phyloP scores from a whole-genome alignment of 805 yeast species.

The Lipomyces yamadae region DNA sequence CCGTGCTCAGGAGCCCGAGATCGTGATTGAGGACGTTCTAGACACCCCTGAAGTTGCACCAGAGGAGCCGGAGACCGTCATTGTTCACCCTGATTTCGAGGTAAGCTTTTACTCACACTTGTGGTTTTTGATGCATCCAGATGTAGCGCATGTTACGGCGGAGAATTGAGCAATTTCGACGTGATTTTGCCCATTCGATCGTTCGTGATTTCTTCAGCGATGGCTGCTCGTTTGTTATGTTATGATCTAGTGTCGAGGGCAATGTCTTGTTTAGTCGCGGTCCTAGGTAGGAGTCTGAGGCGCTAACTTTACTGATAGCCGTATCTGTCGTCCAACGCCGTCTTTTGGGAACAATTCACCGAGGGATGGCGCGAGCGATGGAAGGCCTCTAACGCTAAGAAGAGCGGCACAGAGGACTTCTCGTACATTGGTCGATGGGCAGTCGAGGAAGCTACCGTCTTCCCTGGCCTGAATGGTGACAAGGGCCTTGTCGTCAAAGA shows the following conservation, averaged over 20 bases:
- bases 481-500: constrained; percentile 76
- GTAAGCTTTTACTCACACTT: constrained; percentile 4
- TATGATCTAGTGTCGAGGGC: not conserved
- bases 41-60: constrained; percentile 8
- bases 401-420: constrained; percentile 56
- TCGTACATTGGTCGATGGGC: constrained; percentile 77
- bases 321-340: constrained; percentile 18
- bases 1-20: constrained; percentile 24
- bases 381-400: constrained; percentile 60
- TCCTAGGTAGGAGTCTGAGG: not conserved
- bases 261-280: not conserved
- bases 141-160: not conserved
- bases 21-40: constrained; percentile 24
- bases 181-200: not conserved
- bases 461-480: constrained; percentile 68
- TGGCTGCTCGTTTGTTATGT: not conserved
- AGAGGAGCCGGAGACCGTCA: constrained; percentile 9
- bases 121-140: not conserved
- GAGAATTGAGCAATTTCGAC: not conserved
- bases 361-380: constrained; percentile 50
- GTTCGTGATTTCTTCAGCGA: not conserved
- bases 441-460: constrained; percentile 63
- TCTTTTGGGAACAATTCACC: constrained; percentile 54
- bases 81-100: constrained; percentile 24
- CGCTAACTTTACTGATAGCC: constrained; percentile 14